Evolutionary conservation across 345 rosid genomes (phyloP).

Genomic region (Noccaea bulbosa): DNA sequence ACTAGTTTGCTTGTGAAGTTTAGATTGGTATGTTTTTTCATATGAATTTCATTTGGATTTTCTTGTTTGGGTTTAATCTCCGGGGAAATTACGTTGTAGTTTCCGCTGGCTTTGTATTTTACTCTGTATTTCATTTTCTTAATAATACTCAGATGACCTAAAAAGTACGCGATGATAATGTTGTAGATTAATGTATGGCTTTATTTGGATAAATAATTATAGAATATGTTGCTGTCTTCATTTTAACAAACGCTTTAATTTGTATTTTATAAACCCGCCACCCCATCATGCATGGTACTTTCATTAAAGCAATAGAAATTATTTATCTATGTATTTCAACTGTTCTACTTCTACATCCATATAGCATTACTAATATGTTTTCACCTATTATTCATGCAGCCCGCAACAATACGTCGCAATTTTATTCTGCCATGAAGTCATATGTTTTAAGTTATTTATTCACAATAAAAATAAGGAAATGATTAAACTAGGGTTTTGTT

Average conservation of each 20-base stretch:
- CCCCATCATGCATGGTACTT: slow-evolving; percentile 30
- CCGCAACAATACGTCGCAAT: slow-evolving; percentile 22
- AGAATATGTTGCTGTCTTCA: neutral
- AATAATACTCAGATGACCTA: too few relatives aligned
- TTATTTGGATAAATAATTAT: too few relatives aligned
- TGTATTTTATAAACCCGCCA: slow-evolving; percentile 10
- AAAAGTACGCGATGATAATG: neutral
- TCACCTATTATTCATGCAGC: slow-evolving; percentile 9
- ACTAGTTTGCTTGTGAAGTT: too few relatives aligned
- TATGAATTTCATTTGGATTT: too few relatives aligned
- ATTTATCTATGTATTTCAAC: neutral
- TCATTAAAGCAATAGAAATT: neutral
- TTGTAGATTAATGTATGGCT: neutral
- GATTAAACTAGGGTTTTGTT: too few relatives aligned
- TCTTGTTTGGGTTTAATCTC: too few relatives aligned
- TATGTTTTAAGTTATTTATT: slow-evolving; percentile 8
- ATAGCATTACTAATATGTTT: slow-evolving; percentile 25
- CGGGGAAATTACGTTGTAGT: too few relatives aligned
- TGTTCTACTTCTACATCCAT: neutral
- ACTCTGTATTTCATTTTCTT: too few relatives aligned
- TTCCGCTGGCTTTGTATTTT: too few relatives aligned
- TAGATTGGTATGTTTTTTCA: too few relatives aligned
- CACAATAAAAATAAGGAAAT: neutral
- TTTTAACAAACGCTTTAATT: neutral
- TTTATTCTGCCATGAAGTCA: slow-evolving; percentile 22